Evolutionary conservation across 768 basidiomycete genomes (phyloP), one percentile per base, ranked within the genome.

Genomic region (Neoboletus magnificus): DNA sequence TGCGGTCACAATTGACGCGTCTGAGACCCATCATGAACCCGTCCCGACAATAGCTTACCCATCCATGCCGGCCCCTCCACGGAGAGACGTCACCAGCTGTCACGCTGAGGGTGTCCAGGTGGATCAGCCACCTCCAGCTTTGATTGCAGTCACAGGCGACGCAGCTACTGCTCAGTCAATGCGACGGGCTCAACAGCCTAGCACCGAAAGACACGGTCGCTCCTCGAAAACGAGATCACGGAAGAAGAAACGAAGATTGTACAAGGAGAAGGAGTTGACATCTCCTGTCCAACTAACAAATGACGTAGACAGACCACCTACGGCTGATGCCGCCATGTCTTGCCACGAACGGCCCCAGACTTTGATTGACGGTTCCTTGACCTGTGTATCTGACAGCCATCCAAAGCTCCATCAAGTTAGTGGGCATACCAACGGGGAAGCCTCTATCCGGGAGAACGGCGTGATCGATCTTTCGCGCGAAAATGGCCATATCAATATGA

Each of bases 241-340:
- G 36, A 67, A 60, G 36, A 67, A 60, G 53, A 67, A 39, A 41
- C 67, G 58, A 42, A 61, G 2, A 23, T 37, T 55, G 40, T 33
- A 27, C 16, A 61, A 53, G 50, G 57, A 58, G 23, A 59, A 43
- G 23, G 52, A 41, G 22, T 39, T 41, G 25, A 15, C 37, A 5
- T 29, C 33, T 4, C 11, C 37, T 5, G 20, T 46, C 18, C 42
- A 44, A 48, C 7, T 16, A 36, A 50, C 32, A 49, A 27, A 51
- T 41, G 47, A 47, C 22, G 22, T 33, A 25, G 29, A 49, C 22
- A n/a, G 15, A 20, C 37, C 18, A 50, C 36, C 30, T 27, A 55
- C n/a, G 42, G 23, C 27, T 40, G 40, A 49, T n/a, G n/a, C 32
- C 23, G 20, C 29, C n/a, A 46, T 22, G 10, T 16, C 42, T 48